A percentile compares a stretch with the other conserved stretches of the same genome.
phyloP scores from a whole-genome alignment of 2,329 filamentous ascomycete genomes.

The Phaeoacremonium minimum region DNA sequence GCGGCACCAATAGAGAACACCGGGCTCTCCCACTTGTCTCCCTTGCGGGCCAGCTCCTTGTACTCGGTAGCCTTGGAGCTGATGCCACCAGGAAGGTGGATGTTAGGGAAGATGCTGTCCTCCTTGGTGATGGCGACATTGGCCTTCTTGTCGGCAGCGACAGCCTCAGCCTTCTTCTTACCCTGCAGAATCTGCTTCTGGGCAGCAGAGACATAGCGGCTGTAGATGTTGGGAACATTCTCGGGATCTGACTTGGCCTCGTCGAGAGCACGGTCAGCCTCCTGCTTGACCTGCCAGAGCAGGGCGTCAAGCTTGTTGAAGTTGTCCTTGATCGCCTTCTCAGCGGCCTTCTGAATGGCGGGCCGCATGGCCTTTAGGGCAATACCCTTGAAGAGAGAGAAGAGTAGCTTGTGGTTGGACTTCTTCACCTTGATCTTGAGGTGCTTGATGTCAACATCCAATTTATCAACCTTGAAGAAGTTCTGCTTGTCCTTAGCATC shows the following conservation, averaged over 20 bases:
- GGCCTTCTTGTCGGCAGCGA: constrained; percentile 63
- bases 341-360: constrained; percentile 78
- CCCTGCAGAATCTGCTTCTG: constrained; percentile 71
- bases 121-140: constrained; percentile 83
- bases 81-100: constrained; percentile 82
- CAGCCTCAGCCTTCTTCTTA: constrained; percentile 69
- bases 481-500: constrained; percentile 71
- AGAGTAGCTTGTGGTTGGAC: constrained; percentile 91
- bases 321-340: constrained; percentile 83
- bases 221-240: constrained; percentile 77
- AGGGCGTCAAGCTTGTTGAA: constrained; percentile 71
- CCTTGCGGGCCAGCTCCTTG: constrained; percentile 80
- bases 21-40: constrained; percentile 90
- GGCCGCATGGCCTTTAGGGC: constrained; percentile 81
- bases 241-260: constrained; percentile 66
- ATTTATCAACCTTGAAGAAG: constrained; percentile 93
- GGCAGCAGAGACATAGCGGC: constrained; percentile 72
- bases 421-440: constrained; percentile 87
- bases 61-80: constrained; percentile 93
- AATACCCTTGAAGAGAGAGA: constrained; percentile 80
- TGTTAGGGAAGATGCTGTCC: constrained; percentile 83
- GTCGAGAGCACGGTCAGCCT: constrained; percentile 69
- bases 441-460: constrained; percentile 76
- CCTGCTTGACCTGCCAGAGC: constrained; percentile 73
- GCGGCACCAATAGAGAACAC: constrained; percentile 86